These are phyloP conservation scores for Daldinia childiae DNA, from an alignment of 495 filamentous ascomycete genomes.

Conservation along the genomic window DNA sequence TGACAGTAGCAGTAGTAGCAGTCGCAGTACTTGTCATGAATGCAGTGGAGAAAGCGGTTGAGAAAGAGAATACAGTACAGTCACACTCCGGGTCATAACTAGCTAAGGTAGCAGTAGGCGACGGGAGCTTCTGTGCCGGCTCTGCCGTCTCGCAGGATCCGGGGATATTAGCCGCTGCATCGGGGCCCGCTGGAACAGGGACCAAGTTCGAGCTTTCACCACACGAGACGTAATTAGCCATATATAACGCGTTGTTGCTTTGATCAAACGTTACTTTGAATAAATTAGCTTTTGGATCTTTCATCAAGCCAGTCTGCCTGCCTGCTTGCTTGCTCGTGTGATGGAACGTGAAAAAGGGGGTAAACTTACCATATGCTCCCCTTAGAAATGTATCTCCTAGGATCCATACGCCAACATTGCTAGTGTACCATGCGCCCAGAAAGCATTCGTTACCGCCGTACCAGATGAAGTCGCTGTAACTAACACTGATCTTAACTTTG, in stretches of 20 bases:
- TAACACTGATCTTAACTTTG: conserved; percentile 63
- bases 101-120: neutral
- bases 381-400: conserved; percentile 81
- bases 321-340: neutral
- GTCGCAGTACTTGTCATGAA: conserved; percentile 5
- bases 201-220: conserved; percentile 38
- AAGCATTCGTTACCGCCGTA: conserved; percentile 53
- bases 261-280: conserved; percentile 45
- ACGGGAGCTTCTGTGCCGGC: neutral
- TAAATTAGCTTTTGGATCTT: conserved; percentile 8
- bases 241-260: conserved; percentile 43
- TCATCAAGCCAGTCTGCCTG: too few species aligned
- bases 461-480: conserved; percentile 73
- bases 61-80: neutral
- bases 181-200: conserved; percentile 36
- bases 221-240: conserved; percentile 44
- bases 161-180: conserved; percentile 41
- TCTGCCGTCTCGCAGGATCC: conserved; percentile 38
- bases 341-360: neutral
- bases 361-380: conserved; percentile 64
- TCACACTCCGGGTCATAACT: conserved; percentile 2
- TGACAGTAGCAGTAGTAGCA: conserved; percentile 8
- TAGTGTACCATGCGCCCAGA: conserved; percentile 59
- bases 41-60: neutral
- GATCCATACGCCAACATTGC: conserved; percentile 51